Evolutionary conservation across 2,329 filamentous ascomycete genomes (phyloP), one percentile per base, ranked within the genome.

Genomic region (Capronia epimyces): DNA sequence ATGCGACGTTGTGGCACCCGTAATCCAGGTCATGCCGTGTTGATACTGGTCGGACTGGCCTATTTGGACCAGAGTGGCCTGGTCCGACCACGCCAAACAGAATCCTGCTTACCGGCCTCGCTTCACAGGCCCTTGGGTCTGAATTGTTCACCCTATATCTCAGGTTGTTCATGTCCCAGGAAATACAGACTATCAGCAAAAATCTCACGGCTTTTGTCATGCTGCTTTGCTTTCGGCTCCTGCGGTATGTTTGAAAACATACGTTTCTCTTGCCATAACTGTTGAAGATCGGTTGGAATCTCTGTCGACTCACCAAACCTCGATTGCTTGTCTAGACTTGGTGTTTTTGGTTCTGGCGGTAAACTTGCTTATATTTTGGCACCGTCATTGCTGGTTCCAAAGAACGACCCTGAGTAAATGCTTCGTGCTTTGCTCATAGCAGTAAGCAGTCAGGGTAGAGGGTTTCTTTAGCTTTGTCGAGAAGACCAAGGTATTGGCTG

Each of bases 281-380:
- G 29, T 12, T 32, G 7, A 79, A 55, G 77, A 77, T 0, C 59
- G 80, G 2, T 66, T 67, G 41, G 67, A 72, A 0, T 63, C 69
- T 32, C 60, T 79, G 9, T 73, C 70, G 42, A 73, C 70, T 1
- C 70, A 77, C 80, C 63, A 71, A 70, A 1, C 79, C 69, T 59
- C 80, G n/a, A n/a, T 80, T 66, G 75, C 73, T 1, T 72, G 69
- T 32, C 64, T 80, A 36, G 77, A 81, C 55, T 80, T 79, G 62
- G 71, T 71, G 43, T 77, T 76, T 0, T 69, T 81, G n/a, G 73
- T 74, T 0, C 54, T 77, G 16, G 75, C 76, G 0, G 70, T 78
- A 4, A 65, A 68, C 41, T 46, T 78, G 31, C 67, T 79, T 55
- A 69, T 66, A 1, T 58, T 64, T 12, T 75, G 69, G 68, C 70